These are phyloP conservation scores for Solanum appendiculatum DNA, from an alignment of 257 asterid genomes.

Conservation along the genomic window DNA sequence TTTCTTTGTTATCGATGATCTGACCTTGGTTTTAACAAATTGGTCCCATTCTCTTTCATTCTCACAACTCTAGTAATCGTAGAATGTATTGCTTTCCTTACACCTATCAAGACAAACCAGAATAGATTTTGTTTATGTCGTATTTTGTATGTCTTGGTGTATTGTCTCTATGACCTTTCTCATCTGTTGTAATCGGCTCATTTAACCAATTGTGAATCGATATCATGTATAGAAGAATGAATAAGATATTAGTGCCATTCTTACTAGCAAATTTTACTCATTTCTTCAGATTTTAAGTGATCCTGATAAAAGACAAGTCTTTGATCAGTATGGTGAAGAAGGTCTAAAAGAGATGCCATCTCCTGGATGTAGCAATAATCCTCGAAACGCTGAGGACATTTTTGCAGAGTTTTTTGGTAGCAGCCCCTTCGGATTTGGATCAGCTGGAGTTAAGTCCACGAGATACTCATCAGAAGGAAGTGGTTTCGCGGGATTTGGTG, in stretches of 20 bases:
- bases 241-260: background rate
- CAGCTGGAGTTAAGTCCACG: conserved; percentile 45
- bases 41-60: background rate
- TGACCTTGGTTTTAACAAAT: background rate
- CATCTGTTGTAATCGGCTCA: background rate
- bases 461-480: conserved; percentile 51
- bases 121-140: background rate
- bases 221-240: background rate
- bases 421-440: conserved; percentile 66
- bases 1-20: background rate
- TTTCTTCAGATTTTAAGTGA: conserved; percentile 67
- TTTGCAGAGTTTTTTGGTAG: conserved; percentile 93
- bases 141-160: background rate
- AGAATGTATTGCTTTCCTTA: background rate
- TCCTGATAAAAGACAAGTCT: conserved; percentile 68
- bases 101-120: background rate
- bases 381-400: conserved; percentile 80
- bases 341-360: conserved; percentile 67
- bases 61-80: background rate
- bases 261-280: background rate
- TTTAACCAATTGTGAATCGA: background rate
- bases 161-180: background rate
- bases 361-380: conserved; percentile 51
- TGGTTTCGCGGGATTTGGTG: conserved; percentile 27
- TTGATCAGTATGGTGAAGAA: conserved; percentile 80